A percentile compares a stretch with the other conserved stretches of the same genome.
Evolutionary conservation across 495 filamentous ascomycete species (phyloP).

Genomic region (Aspergillus olivimuriae): DNA sequence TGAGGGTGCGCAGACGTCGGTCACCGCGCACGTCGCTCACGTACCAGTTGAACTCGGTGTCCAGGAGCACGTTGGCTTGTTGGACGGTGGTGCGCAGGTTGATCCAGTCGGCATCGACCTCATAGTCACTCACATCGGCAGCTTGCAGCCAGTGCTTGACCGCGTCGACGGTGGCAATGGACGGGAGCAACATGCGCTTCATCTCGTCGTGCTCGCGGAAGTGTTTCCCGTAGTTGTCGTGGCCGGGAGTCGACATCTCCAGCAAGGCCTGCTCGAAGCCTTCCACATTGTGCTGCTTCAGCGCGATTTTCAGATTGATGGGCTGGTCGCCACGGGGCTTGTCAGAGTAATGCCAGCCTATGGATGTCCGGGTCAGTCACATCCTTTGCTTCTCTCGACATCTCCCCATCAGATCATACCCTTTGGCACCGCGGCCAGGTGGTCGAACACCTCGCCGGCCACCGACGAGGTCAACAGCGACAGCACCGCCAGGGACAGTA

Average conservation of each 20-base stretch:
- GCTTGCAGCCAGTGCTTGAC: conserved; percentile 45
- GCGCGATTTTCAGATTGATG: conserved; percentile 41
- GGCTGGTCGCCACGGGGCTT: conserved; percentile 24
- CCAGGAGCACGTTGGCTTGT: conserved; percentile 47
- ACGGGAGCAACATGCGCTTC: conserved; percentile 48
- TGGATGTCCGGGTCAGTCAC: conserved; percentile 7
- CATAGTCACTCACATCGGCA: conserved; percentile 39
- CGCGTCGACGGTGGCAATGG: conserved; percentile 35
- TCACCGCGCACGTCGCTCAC: conserved; percentile 28
- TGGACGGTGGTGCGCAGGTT: conserved; percentile 48
- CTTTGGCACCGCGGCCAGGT: conserved; percentile 27
- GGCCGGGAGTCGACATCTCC: conserved; percentile 55
- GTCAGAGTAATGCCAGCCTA: conserved; percentile 34
- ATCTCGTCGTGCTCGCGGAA: conserved; percentile 49
- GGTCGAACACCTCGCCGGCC: conserved; percentile 33
- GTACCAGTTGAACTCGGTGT: conserved; percentile 53
- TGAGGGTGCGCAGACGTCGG: conserved; percentile 49
- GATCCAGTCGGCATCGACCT: conserved; percentile 56
- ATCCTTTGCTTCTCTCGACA: conserved; percentile 2
- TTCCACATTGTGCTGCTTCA: conserved; percentile 49
- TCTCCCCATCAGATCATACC: conserved; percentile 23
- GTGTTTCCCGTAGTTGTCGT: conserved; percentile 57
- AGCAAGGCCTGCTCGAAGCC: conserved; percentile 55
- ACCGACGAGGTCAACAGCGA: conserved; percentile 33
- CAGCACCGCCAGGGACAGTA: conserved; percentile 35